phyloP scores from a whole-genome alignment of 345 rosid genomes.

The Streptanthus diversifolius region DNA sequence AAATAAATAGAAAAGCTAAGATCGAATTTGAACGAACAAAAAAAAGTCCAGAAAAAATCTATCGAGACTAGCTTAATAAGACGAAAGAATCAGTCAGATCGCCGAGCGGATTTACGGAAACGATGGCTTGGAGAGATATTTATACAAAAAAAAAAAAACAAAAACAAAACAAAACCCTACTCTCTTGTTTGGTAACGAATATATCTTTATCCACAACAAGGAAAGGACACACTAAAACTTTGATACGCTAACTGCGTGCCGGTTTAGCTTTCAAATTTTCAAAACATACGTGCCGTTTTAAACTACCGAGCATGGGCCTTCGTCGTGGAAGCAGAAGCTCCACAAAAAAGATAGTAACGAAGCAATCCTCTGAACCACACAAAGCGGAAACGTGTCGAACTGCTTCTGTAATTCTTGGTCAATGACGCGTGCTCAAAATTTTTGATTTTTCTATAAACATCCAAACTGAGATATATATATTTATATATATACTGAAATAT shows the following conservation, averaged over 20 bases:
- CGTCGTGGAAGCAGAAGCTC: constrained; percentile 30
- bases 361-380: constrained; percentile 4
- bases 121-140: not conserved
- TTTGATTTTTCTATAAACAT: not conserved
- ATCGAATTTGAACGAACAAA: not conserved
- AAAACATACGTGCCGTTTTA: constrained; percentile 16
- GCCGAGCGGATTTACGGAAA: not conserved
- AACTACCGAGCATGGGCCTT: not conserved
- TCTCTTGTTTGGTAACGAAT: constrained; percentile 5
- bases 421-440: not conserved
- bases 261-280: not conserved
- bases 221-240: not conserved
- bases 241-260: not conserved
- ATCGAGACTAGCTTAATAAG: not conserved
- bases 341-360: constrained; percentile 6
- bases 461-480: too few species aligned
- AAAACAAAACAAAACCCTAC: constrained; percentile 15
- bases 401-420: not conserved
- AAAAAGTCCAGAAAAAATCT: not conserved
- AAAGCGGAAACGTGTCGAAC: constrained; percentile 25
- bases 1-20: constrained; percentile 18
- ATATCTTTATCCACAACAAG: not conserved
- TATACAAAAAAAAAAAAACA: not conserved
- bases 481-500: not conserved
- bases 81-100: not conserved